Base-by-base conservation (phyloP, 441 rosid species). In the Metrosideros polymorpha region DNA sequence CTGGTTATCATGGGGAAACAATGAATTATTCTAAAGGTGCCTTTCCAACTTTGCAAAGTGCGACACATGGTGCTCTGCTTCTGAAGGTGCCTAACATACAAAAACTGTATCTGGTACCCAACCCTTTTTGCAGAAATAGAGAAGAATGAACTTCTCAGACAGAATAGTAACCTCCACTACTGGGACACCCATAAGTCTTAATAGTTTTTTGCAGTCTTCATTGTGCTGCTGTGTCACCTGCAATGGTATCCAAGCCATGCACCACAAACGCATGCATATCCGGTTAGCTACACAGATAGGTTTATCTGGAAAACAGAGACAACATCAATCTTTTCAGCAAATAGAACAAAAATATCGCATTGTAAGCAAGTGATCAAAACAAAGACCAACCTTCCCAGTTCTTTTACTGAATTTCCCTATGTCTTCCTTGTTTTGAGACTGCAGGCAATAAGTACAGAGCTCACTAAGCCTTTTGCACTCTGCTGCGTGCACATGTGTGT, bases 11-110 rank as follows among this genome's bases (percentile, higher is more conserved):
- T 71, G n/a, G n/a, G 30, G 32, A 55, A 57, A 45, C n/a, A 43
- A 57, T 19, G 47, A 59, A 57, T 32, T 29, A 12, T 30, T 7
- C 29, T 29, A 14, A 14, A 79, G 94, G 87, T 90, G 89, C 98
- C 96, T 95, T 94, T 83, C 94, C 98, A 61, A 91, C 85, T 91
- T 95, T 98, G 93, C 99, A 98, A 86, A 96, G 97, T 49, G 95
- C 95, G 84, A 98, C 99, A 88, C 95, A 96, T 66, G 96, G 96
- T 17, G 99, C 99, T 98, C 99, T 86, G 98, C 99, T 91, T 98
- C 98, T n/a, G 96, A 94, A 88, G 96, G 92, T 90, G 98, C 99
- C 98, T 98, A 83, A 43, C 25, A 42, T 82, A 49, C 43, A 61
- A 82, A n/a, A 30, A 63, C 39, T 47, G 12, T 24, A 51, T 0